Percentiles rank a stretch among this genome's conserved stretches.
Conservation (phyloP, 2,329 filamentous ascomycete genomes). For the Fusarium coicis region DNA sequence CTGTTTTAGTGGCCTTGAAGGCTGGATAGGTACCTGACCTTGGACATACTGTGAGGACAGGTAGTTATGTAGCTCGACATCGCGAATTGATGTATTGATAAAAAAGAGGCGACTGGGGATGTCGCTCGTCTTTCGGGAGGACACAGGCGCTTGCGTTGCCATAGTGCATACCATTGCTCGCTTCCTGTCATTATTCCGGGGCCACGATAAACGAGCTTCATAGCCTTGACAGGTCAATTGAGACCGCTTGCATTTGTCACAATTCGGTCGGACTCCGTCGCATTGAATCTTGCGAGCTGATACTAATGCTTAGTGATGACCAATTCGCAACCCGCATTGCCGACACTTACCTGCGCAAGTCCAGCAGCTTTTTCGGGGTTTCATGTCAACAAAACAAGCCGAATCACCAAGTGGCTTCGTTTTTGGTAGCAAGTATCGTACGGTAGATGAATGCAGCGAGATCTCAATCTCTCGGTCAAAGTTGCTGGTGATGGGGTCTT, state of each 20-base stretch:
- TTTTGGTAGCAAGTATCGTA: no score
- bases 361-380: constrained; percentile 31
- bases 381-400: neutral
- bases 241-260: constrained; percentile 15
- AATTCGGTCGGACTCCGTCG: constrained; percentile 21
- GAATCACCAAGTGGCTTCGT: neutral
- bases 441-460: neutral
- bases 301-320: neutral
- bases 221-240: constrained; percentile 25
- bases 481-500: constrained; percentile 4
- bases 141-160: neutral
- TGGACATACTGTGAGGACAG: neutral
- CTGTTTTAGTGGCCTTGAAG: neutral
- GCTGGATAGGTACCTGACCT: rapidly evolving
- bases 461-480: constrained; percentile 4
- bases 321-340: no score
- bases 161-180: constrained; percentile 4
- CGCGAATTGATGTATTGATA: constrained; percentile 29
- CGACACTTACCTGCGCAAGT: constrained; percentile 30
- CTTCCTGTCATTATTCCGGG: constrained; percentile 16
- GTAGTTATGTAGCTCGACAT: constrained; percentile 6
- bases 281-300: constrained; percentile 37
- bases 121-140: neutral
- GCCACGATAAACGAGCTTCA: constrained; percentile 34
- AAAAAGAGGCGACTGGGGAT: neutral